Evolutionary conservation across 108 stramenopile species (phyloP).

Genomic region (Skeletonema grethae): DNA sequence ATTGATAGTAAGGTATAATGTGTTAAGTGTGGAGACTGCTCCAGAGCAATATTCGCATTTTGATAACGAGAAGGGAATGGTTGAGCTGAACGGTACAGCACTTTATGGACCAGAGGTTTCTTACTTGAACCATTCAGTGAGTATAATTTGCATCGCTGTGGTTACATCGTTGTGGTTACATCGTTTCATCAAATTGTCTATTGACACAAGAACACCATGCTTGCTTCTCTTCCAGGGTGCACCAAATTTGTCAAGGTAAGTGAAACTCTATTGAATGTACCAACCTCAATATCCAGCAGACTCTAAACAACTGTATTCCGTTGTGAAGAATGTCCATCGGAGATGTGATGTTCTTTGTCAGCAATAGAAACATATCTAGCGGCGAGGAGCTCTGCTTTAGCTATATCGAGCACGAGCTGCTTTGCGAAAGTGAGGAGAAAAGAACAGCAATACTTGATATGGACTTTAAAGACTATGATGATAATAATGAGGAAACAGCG

Average conservation of each 20-base stretch:
- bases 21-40: constrained; percentile 65
- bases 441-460: constrained; percentile 65
- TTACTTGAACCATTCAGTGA: constrained; percentile 73
- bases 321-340: constrained; percentile 61
- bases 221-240: not conserved
- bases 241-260: constrained; percentile 60
- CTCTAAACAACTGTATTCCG: not conserved
- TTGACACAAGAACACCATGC: not conserved
- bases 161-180: not conserved
- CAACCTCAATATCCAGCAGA: not conserved
- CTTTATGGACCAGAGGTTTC: constrained; percentile 60
- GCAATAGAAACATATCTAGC: constrained; percentile 61
- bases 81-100: constrained; percentile 57
- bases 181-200: not conserved
- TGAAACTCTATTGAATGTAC: not conserved
- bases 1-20: constrained; percentile 78
- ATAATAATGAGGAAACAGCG: constrained; percentile 2
- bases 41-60: constrained; percentile 69
- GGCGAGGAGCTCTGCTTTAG: constrained; percentile 73
- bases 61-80: constrained; percentile 51
- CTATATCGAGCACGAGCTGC: constrained; percentile 78
- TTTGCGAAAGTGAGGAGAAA: constrained; percentile 64
- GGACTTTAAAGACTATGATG: constrained; percentile 64
- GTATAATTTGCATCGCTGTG: not conserved
- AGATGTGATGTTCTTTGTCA: constrained; percentile 81